Conservation (phyloP, 2,329 filamentous ascomycete genomes). For the Curvularia lunata region DNA sequence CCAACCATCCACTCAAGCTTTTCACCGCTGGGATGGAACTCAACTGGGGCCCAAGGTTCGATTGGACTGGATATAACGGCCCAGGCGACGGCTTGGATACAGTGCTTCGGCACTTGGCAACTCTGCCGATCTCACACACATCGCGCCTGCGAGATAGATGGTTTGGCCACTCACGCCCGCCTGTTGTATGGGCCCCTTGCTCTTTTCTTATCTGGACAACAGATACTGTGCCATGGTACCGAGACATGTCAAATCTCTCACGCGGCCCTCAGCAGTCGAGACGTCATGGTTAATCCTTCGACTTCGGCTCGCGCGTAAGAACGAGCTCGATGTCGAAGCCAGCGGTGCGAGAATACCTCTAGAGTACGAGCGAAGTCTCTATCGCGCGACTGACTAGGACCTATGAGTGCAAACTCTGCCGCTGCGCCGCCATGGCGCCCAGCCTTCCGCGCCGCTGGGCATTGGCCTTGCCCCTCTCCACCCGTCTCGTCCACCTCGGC, state of each 20-base stretch:
- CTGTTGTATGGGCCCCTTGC: slow-evolving; percentile 5
- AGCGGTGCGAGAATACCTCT: background rate
- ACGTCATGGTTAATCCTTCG: background rate
- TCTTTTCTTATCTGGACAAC: slow-evolving; percentile 27
- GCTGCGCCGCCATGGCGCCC: slow-evolving; percentile 23
- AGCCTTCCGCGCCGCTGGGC: slow-evolving; percentile 21
- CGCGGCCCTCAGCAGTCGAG: background rate
- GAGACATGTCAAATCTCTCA: background rate
- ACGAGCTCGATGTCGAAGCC: background rate
- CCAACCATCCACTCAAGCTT: slow-evolving; percentile 11
- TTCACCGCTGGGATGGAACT: slow-evolving; percentile 15
- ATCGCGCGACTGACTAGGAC: background rate
- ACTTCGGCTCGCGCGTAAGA: background rate
- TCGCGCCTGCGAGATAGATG: slow-evolving; percentile 1
- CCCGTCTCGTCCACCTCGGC: slow-evolving; percentile 10
- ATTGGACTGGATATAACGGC: slow-evolving; percentile 23
- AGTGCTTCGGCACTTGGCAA: slow-evolving; percentile 39
- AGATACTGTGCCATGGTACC: slow-evolving; percentile 4
- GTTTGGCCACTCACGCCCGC: slow-evolving; percentile 15
- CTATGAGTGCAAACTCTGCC: slow-evolving; percentile 7
- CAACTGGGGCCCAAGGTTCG: slow-evolving; percentile 26
- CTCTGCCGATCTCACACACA: slow-evolving; percentile 23
- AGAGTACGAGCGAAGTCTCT: background rate
- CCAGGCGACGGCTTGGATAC: slow-evolving; percentile 24
- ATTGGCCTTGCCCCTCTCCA: slow-evolving; percentile 4